Conservation (phyloP, 2,329 filamentous ascomycete genomes). For the Cladophialophora carrionii region DNA sequence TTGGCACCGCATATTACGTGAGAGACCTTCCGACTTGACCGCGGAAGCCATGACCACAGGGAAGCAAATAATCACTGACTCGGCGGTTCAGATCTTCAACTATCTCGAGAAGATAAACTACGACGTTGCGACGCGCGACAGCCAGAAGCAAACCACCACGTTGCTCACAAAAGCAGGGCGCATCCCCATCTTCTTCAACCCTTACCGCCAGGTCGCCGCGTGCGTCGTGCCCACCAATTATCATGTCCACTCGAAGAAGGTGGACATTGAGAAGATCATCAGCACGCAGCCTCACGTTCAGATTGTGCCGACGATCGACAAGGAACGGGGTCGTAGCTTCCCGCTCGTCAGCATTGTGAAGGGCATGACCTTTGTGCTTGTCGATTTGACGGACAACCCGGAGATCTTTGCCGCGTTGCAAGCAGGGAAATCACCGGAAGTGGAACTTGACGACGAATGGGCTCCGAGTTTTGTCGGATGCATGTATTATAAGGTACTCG, state of each 20-base stretch:
- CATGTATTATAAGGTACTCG: conserved; percentile 42
- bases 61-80: not conserved
- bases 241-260: conserved; percentile 58
- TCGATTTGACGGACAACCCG: conserved; percentile 41
- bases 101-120: conserved; percentile 26
- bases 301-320: conserved; percentile 38
- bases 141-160: conserved; percentile 34
- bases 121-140: conserved; percentile 28
- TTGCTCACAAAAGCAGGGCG: conserved; percentile 49
- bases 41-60: too few relatives aligned
- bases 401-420: conserved; percentile 38
- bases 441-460: conserved; percentile 42
- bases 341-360: conserved; percentile 67
- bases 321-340: conserved; percentile 43
- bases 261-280: conserved; percentile 40
- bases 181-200: conserved; percentile 50
- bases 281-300: conserved; percentile 39
- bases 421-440: conserved; percentile 39
- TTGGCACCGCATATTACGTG: conserved; percentile 60
- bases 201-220: conserved; percentile 52
- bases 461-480: conserved; percentile 40
- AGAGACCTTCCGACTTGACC: conserved; percentile 3
- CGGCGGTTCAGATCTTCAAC: conserved; percentile 22
- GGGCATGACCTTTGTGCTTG: conserved; percentile 62
- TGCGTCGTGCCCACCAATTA: conserved; percentile 70